Evolutionary conservation across 2,329 filamentous ascomycete species (phyloP), one percentile per base, ranked within the genome.

Genomic region (Xylariales sp.): DNA sequence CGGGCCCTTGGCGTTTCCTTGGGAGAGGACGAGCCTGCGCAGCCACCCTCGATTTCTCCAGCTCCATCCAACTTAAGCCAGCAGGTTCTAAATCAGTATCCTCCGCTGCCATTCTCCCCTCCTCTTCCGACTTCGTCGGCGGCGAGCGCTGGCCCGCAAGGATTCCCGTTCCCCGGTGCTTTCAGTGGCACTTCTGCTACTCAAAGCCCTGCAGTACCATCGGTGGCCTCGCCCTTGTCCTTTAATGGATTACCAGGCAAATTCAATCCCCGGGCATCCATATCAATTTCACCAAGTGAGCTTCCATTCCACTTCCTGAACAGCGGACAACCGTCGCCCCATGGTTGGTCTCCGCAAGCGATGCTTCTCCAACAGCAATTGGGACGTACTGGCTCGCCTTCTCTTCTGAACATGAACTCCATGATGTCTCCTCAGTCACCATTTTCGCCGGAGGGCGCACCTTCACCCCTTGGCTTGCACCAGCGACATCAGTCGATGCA

Each of bases 1-100:
- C 82, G 89, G 44, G 90, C 91, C 35, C 73, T 98, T 39, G 93
- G 93, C 47, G 93, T 97, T 11, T 89, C 81, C 14, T 74, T 87
- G 43, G 86, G 81, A 24, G 81, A 84, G 33, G 83, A 88, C 5
- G 87, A 93, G 36, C 78, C 81, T 10, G 65, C 67, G 19, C 65
- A 76, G 18, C 62, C 72, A 37, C 67, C 75, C 29, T 78, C 80
- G 4, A 72, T 83, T 47, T 91, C 88, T 12, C 82, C 83, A 8
- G 77, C 68, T n/a, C 69, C 69, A 4, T 72, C 76, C 8, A 68
- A 73, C 35, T 67, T 83, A 47, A 83, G 80, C 52, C 71, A 83
- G 41, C 83, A 85, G 52, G 70, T 80, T 16, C 89, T 88, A 7
- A 80, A 78, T 30, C 82, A 86, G 48, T 87, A 88, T 54, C 84